Evolutionary conservation across 345 rosid species (phyloP).

Genomic region (Hevea brasiliensis): DNA sequence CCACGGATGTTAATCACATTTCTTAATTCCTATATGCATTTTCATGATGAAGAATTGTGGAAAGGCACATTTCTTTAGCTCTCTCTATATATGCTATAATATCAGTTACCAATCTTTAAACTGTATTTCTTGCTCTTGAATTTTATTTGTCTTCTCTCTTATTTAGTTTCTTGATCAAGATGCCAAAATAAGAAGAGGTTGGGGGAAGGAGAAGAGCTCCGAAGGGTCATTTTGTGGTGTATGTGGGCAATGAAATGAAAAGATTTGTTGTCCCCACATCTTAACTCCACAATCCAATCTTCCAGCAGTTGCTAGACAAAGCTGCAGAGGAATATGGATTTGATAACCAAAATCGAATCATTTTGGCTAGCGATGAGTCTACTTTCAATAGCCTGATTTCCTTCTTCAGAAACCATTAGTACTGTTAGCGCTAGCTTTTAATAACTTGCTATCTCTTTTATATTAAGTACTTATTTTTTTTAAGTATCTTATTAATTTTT

Average conservation of each 20-base stretch:
- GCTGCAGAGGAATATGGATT: slow-evolving; percentile 39
- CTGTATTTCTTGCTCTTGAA: not conserved
- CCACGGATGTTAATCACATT: too few relatives aligned
- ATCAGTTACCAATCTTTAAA: not conserved
- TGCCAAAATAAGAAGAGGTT: slow-evolving; percentile 22
- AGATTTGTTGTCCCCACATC: too few relatives aligned
- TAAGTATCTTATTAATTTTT: too few relatives aligned
- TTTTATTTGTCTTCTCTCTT: too few relatives aligned
- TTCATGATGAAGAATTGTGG: too few relatives aligned
- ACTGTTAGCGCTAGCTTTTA: too few relatives aligned
- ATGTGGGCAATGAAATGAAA: slow-evolving; percentile 27
- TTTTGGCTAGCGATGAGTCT: slow-evolving; percentile 28
- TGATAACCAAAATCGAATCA: slow-evolving; percentile 7
- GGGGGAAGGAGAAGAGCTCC: slow-evolving; percentile 27
- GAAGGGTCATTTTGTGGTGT: slow-evolving; percentile 39
- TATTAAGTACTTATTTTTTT: too few relatives aligned
- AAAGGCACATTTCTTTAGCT: slow-evolving; percentile 21
- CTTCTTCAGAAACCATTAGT: not conserved
- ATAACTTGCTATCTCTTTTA: too few relatives aligned
- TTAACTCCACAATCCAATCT: slow-evolving; percentile 24
- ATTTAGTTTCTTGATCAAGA: not conserved
- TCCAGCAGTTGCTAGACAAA: slow-evolving; percentile 30
- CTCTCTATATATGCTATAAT: not conserved
- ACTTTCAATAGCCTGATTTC: slow-evolving; percentile 18
- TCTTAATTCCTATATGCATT: too few relatives aligned